Conservation (phyloP, 768 basidiomycete genomes). For the Cyclocybe aegerita region DNA sequence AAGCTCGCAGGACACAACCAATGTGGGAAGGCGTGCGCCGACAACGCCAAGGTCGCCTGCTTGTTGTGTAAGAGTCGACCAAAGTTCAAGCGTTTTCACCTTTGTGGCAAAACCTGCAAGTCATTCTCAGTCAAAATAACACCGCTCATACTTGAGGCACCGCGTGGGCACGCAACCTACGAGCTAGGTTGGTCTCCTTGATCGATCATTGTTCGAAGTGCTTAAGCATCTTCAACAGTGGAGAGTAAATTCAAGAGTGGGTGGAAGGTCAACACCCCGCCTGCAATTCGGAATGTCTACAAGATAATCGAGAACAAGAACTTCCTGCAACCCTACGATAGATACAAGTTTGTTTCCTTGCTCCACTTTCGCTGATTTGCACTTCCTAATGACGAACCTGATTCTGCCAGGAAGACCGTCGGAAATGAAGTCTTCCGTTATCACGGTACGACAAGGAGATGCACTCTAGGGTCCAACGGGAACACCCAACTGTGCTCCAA, state of each 20-base stretch:
- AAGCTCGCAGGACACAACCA: constrained; percentile 3
- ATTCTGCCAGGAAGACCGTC: background rate
- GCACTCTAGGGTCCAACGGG: constrained; percentile 6
- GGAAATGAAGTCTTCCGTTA: constrained; percentile 13
- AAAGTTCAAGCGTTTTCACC: constrained; percentile 12
- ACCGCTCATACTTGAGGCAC: constrained; percentile 21
- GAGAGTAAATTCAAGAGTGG: constrained; percentile 13
- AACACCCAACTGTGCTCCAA: constrained; percentile 7
- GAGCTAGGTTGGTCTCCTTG: constrained; percentile 13
- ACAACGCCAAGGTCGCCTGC: constrained; percentile 13
- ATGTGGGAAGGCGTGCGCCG: constrained; percentile 10
- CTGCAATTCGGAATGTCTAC: constrained; percentile 10
- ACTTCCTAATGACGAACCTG: background rate
- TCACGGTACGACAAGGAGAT: constrained; percentile 13
- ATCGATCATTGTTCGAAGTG: background rate
- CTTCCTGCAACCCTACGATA: constrained; percentile 14
- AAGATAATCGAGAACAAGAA: constrained; percentile 15
- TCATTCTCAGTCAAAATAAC: constrained; percentile 16
- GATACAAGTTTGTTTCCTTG: constrained; percentile 8
- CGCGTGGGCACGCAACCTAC: constrained; percentile 14
- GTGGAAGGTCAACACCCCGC: constrained; percentile 8
- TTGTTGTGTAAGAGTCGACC: constrained; percentile 13
- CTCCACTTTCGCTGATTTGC: background rate
- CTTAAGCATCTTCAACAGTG: constrained; percentile 4
- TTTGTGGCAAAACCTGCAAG: constrained; percentile 20